Evolutionary conservation across 2,329 filamentous ascomycete genomes (phyloP), one percentile per base, ranked within the genome.

Genomic region (Aspergillus amoenus): DNA sequence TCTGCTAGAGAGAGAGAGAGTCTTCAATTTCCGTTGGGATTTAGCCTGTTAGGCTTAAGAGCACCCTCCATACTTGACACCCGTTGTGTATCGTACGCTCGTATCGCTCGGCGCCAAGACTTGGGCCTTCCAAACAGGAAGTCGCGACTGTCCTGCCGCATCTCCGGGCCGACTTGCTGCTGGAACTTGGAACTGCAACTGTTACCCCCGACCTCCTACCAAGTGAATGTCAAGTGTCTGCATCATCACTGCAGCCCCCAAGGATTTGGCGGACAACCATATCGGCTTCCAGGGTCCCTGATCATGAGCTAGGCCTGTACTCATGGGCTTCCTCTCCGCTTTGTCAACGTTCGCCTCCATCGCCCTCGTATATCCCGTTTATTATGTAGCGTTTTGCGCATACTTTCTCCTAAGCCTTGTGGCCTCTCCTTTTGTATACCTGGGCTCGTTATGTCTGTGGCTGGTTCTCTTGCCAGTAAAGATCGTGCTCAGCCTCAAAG

Each of bases 401-500:
- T 53, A 64, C 54, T 37, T 43, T 39, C 64, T 75, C n/a, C 50
- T 81, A 32, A 61, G 73, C 22, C 66, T 76, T 53, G 58, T 82
- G 12, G 66, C 78, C 2, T 71, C 77, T 6, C 81, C 82, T 3
- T 70, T 86, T 46, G 74, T 81, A 63, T 72, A 80, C 63, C 67
- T 85, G 22, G 76, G 70, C 11, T 72, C 71, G 9, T 74, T 76
- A 42, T 39, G 80, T 6, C 59, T 79, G 30, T 68, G 71, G 46
- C 58, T 79, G 44, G 58, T 76, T 39, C 65, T 79, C 12, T 70
- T 81, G n/a, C 84, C 84, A 3, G 75, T 84, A 48, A 74, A 68
- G 34, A 58, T 85, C 39, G 66, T 85, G 13, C 75, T 77, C 4
- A 81, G 76, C 64, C 78, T 87, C 56, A 82, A 87, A 79, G 84